A percentile compares a stretch with the other conserved stretches of the same genome.
Evolutionary conservation across 495 filamentous ascomycete genomes (phyloP).

Genomic region (Aspergillus leporis): DNA sequence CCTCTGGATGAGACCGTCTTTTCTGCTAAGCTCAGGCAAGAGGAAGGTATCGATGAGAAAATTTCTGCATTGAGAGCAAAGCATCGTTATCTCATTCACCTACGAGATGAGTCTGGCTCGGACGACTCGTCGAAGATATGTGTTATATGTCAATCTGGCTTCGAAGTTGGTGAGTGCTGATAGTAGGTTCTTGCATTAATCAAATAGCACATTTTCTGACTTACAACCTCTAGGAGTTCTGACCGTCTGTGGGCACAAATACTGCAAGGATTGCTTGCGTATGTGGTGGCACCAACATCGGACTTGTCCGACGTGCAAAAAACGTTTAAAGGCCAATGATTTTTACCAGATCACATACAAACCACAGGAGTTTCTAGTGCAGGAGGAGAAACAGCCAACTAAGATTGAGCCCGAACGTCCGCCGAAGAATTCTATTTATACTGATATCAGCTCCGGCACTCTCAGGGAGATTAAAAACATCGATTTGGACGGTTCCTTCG

Average conservation of each 20-base stretch:
- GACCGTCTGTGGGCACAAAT: slow-evolving; percentile 88
- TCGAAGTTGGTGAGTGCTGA: slow-evolving; percentile 63
- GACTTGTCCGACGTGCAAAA: slow-evolving; percentile 79
- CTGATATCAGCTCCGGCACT: slow-evolving; percentile 66
- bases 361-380: slow-evolving; percentile 66
- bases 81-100: slow-evolving; percentile 67
- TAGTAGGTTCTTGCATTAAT: background rate
- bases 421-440: slow-evolving; percentile 64
- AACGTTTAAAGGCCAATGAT: slow-evolving; percentile 56
- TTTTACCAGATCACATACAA: slow-evolving; percentile 85
- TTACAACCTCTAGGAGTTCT: slow-evolving; percentile 53
- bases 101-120: slow-evolving; percentile 57
- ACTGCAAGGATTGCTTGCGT: slow-evolving; percentile 80
- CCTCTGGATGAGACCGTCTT: slow-evolving; percentile 43
- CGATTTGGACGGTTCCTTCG: slow-evolving; percentile 72
- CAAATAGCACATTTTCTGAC: background rate
- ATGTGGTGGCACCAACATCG: slow-evolving; percentile 68
- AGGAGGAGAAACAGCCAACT: slow-evolving; percentile 57
- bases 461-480: slow-evolving; percentile 81
- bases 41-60: slow-evolving; percentile 51
- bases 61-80: slow-evolving; percentile 65
- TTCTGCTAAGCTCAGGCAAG: slow-evolving; percentile 37
- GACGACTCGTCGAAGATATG: slow-evolving; percentile 62
- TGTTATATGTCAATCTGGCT: slow-evolving; percentile 73
- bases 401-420: slow-evolving; percentile 30